These are phyloP conservation scores for Podospora pseudoanserina DNA, from an alignment of 495 filamentous ascomycete species.

Conservation along the genomic window DNA sequence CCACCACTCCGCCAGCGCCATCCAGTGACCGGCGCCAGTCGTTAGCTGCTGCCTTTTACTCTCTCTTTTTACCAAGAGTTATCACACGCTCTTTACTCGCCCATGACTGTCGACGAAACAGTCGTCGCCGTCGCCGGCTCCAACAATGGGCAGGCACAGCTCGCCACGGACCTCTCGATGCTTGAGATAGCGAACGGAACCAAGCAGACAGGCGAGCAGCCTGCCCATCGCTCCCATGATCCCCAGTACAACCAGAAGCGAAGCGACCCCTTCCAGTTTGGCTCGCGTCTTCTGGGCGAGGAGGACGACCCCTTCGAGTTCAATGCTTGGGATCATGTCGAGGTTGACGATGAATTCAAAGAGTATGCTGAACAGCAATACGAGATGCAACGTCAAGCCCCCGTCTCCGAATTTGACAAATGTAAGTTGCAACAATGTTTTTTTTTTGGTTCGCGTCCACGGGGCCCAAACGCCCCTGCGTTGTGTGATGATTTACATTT, in stretches of 20 bases:
- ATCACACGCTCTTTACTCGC: not conserved
- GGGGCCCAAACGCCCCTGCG: slow-evolving; percentile 8
- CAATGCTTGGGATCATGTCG: slow-evolving; percentile 98
- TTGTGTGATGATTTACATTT: slow-evolving; percentile 54
- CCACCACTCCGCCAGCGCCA: slow-evolving; percentile 23
- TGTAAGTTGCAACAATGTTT: slow-evolving; percentile 40
- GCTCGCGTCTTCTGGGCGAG: slow-evolving; percentile 76
- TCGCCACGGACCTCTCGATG: slow-evolving; percentile 29
- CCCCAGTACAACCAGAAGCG: slow-evolving; percentile 68
- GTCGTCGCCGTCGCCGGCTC: slow-evolving; percentile 10
- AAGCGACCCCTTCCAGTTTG: slow-evolving; percentile 90
- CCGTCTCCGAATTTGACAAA: slow-evolving; percentile 84
- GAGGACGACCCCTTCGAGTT: slow-evolving; percentile 86
- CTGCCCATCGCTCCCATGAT: slow-evolving; percentile 53
- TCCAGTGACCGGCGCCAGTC: slow-evolving; percentile 27
- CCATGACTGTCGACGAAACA: slow-evolving; percentile 23
- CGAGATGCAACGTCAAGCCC: slow-evolving; percentile 71
- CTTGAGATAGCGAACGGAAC: slow-evolving; percentile 27
- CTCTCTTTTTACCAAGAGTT: slow-evolving; percentile 9
- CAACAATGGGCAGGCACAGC: slow-evolving; percentile 20
- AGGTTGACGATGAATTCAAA: slow-evolving; percentile 77
- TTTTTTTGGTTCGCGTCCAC: slow-evolving; percentile 6
- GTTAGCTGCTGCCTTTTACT: slow-evolving; percentile 27
- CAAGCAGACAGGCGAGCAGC: slow-evolving; percentile 12
- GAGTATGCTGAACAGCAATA: slow-evolving; percentile 79